A percentile compares a stretch with the other conserved stretches of the same genome.
These are phyloP conservation scores for Umbelopsis vinacea DNA, from an alignment of 192 early-diverging fungal genomes.

Conservation along the genomic window DNA sequence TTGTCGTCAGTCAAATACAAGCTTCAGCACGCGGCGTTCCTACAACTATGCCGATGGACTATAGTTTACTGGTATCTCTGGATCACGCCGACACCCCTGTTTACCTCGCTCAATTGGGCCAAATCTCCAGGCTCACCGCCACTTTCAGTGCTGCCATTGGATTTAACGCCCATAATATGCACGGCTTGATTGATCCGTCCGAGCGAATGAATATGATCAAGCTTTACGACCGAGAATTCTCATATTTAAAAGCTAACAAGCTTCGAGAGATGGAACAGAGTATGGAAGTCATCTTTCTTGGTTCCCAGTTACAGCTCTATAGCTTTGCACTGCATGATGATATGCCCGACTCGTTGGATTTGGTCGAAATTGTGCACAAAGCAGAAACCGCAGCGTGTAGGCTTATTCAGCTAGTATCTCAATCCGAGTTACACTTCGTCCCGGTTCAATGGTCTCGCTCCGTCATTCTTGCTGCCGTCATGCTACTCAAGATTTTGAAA, in stretches of 20 bases:
- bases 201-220: conserved; percentile 19
- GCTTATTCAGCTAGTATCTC: background rate
- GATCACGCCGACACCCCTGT: background rate
- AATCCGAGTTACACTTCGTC: conserved; percentile 2
- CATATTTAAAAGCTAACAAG: background rate
- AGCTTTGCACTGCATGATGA: conserved; percentile 10
- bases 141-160: conserved; percentile 4
- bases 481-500: conserved; percentile 15
- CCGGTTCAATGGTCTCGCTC: background rate
- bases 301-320: background rate
- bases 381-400: background rate
- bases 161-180: background rate
- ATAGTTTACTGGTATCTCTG: background rate
- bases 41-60: background rate
- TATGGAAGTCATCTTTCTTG: conserved; percentile 7
- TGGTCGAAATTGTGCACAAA: conserved; percentile 7
- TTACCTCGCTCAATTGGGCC: conserved; percentile 11
- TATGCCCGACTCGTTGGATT: background rate
- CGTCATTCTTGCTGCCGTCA: conserved; percentile 18
- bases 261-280: conserved; percentile 7
- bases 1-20: conserved; percentile 9
- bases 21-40: conserved; percentile 1
- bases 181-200: background rate
- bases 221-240: conserved; percentile 8
- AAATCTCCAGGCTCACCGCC: background rate